Evolutionary conservation across 768 basidiomycete genomes (phyloP), one percentile per base, ranked within the genome.

Genomic region (Amanita polypyramis): DNA sequence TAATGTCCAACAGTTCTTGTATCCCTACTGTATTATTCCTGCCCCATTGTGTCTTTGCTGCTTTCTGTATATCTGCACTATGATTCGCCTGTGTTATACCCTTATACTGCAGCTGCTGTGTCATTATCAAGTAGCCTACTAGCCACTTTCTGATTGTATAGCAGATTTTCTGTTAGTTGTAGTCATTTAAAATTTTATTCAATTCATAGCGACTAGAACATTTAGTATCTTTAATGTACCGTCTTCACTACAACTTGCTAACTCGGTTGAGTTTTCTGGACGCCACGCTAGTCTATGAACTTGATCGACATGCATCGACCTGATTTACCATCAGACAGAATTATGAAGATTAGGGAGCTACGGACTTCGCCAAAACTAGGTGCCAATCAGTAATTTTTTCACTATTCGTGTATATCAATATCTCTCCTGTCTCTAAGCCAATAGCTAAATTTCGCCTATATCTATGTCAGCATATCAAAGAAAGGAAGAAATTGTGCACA

Each of bases 161-260:
- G 70, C 74, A 70, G 67, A 58, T 62, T 65, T 65, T 62, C 59
- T 55, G 58, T 63, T 57, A 56, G 60, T 65, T 66, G 59, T 68
- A 68, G 62, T 62, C 61, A 61, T 65, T 68, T 66, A 66, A 66
- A 64, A 58, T 33, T 45, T 34, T 67, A 67, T 66, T 69, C 68
- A 71, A 70, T 70, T 62, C 63, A 64, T 67, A 67, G 65, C 63
- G 58, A 69, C 60, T 55, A 73, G 76, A 68, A 89, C 69, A 59
- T 70, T 70, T 64, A 80, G 67, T 68, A 95, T 73, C 64, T 80
- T 85, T 65, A 94, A 70, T 71, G 85, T 86, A 70, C 88, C 82
- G 73, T 97, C 94, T 69, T 95, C 91, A 63, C 89, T 88, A 58
- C 90, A 90, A 50, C 82, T 90, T 29, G 90, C 94, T 45, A 97